Evolutionary conservation across 306 rosid species (phyloP).

Genomic region (Albizia julibrissin): DNA sequence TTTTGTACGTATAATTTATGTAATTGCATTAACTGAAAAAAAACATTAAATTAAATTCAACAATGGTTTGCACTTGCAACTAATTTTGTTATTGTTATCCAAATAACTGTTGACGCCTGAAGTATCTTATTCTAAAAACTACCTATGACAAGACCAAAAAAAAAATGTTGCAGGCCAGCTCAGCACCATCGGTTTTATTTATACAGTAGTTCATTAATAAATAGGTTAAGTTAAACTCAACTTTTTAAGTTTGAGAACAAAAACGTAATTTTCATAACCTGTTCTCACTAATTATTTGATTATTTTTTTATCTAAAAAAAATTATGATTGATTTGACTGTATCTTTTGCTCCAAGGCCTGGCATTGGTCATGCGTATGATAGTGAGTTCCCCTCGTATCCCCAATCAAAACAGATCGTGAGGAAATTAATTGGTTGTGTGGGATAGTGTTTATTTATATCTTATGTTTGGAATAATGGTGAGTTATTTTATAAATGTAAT

Average conservation of each 20-base stretch:
- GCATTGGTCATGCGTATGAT: neutral
- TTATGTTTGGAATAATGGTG: too few species aligned
- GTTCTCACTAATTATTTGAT: neutral
- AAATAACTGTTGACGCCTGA: too few species aligned
- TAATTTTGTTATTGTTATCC: too few species aligned
- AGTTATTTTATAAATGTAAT: too few species aligned
- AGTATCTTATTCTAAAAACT: too few species aligned
- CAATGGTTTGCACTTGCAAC: too few species aligned
- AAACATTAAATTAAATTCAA: neutral
- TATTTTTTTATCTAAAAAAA: neutral
- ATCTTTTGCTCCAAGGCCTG: neutral
- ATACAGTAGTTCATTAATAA: neutral
- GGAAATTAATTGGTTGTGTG: too few species aligned
- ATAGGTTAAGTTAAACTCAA: neutral
- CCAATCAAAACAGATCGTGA: neutral
- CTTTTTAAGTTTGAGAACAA: neutral
- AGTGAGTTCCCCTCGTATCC: neutral
- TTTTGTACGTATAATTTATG: too few species aligned
- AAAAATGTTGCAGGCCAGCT: neutral
- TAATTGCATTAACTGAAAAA: too few species aligned
- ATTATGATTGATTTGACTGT: neutral
- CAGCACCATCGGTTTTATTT: neutral
- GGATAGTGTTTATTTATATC: too few species aligned
- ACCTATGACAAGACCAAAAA: too few species aligned
- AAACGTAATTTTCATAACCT: neutral